phyloP scores from a whole-genome alignment of 163 green algal genomes.

The Coccomyxa subellipsoidea region DNA sequence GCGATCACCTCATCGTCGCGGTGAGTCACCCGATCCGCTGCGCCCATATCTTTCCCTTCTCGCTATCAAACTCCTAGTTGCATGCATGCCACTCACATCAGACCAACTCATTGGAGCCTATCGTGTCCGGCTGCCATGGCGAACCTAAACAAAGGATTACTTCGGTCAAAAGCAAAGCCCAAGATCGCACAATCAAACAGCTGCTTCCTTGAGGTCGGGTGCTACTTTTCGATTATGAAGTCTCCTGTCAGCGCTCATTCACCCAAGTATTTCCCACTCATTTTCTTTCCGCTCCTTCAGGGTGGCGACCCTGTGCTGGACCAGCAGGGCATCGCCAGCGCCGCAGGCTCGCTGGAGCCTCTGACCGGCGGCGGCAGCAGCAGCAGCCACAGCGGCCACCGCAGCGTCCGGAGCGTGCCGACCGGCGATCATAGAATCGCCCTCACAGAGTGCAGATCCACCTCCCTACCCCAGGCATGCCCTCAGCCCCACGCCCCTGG shows the following conservation, averaged over 20 bases:
- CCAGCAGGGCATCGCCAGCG: neutral
- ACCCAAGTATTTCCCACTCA: neutral
- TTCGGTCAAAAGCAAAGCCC: too few species aligned
- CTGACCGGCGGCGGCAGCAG: neutral
- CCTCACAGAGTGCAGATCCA: neutral
- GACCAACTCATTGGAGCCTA: neutral
- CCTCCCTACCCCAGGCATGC: neutral
- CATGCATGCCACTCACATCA: neutral
- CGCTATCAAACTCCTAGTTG: neutral
- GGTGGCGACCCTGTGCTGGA: neutral
- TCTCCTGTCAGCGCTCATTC: neutral
- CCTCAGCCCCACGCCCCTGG: neutral
- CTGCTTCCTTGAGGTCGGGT: neutral
- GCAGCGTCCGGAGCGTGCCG: neutral
- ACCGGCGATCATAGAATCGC: neutral
- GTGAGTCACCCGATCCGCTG: neutral
- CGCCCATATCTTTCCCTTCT: neutral
- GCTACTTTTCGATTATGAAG: neutral
- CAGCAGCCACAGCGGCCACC: neutral
- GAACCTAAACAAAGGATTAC: too few species aligned
- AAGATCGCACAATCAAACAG: too few species aligned
- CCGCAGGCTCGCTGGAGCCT: neutral
- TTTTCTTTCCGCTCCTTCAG: neutral
- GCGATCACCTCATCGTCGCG: neutral
- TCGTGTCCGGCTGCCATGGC: too few species aligned